Base-by-base conservation (phyloP, 495 filamentous ascomycete species). In the Cenococcum geophilum region DNA sequence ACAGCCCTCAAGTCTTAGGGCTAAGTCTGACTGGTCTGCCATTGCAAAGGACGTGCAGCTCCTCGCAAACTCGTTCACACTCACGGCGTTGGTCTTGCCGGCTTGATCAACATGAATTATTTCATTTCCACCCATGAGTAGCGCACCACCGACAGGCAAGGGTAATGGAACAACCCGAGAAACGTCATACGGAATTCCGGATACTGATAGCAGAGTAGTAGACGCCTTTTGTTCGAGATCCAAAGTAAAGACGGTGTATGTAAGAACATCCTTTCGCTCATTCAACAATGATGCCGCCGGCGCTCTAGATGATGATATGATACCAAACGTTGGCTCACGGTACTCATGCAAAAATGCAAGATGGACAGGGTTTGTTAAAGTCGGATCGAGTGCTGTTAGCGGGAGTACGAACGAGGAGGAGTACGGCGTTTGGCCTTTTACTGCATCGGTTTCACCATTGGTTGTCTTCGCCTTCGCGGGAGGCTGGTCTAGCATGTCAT, bases 271-370 rank as follows among this genome's bases (percentile, higher is more conserved):
- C 65, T 86, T 91, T 61, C 92, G 81, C 69, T 91, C 89, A 57
- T 80, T 76, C 23, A 89, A 72, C 64, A 96, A 76, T 3, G 89
- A 84, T 60, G 76, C 77, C 27, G 90, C 91, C 22, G 88, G 88
- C 58, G 80, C 76, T 58, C 80, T 74, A 53, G 84, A 83, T 0
- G 89, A 86, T 58, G 90, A 95, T 47, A 98, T 75, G 63, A 98
- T 90, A 37, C 93, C 93, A 75, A 99, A 96, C 1, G 93, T 97
- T 25, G 93, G 93, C 74, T 96, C 93, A 61, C 93, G 86, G 73
- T 97, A 99, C 76, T 97, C 92, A 77, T 97, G 83, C 61, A 99
- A 79, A 73, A 99, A 99, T 42, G 89, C 85, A 67, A 99, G 80
- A 67, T 93, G 90, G 71, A 96, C 86, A 45, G 92, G 89, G 74